A percentile compares a stretch with the other conserved stretches of the same genome.
Evolutionary conservation across 768 basidiomycete species (phyloP).

Genomic region (Leccinum pellstonianum): DNA sequence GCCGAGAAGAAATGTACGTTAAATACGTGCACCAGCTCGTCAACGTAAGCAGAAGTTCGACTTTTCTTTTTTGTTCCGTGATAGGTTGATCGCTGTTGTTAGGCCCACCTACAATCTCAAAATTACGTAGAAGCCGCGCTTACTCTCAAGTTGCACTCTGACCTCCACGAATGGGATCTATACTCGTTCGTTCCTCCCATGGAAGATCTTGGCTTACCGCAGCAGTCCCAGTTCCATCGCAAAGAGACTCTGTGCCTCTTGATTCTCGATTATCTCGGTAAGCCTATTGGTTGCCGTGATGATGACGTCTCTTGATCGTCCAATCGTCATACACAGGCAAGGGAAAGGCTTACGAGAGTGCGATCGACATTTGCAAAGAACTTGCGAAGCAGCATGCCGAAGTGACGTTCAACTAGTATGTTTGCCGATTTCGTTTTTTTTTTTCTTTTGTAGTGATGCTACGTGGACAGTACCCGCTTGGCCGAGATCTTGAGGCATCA

Average conservation of each 20-base stretch:
- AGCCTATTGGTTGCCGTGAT: slow-evolving; percentile 16
- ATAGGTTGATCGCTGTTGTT: slow-evolving; percentile 32
- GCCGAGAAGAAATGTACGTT: slow-evolving; percentile 90
- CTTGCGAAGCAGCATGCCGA: slow-evolving; percentile 84
- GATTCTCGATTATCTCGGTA: slow-evolving; percentile 91
- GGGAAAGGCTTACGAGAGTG: slow-evolving; percentile 90
- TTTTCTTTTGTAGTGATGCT: not conserved
- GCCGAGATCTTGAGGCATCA: slow-evolving; percentile 86
- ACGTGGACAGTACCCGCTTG: slow-evolving; percentile 59
- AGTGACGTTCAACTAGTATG: slow-evolving; percentile 89
- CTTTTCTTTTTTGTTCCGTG: not conserved
- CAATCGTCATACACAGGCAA: slow-evolving; percentile 42
- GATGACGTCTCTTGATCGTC: slow-evolving; percentile 5
- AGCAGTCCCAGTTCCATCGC: slow-evolving; percentile 90
- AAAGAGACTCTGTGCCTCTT: slow-evolving; percentile 88
- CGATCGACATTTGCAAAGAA: slow-evolving; percentile 91
- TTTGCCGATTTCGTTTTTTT: not conserved
- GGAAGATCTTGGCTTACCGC: slow-evolving; percentile 88
- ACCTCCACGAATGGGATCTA: slow-evolving; percentile 89
- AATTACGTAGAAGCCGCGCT: slow-evolving; percentile 93
- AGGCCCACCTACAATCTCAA: slow-evolving; percentile 88
- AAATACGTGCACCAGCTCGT: slow-evolving; percentile 96
- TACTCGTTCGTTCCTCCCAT: slow-evolving; percentile 79
- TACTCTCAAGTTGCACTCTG: slow-evolving; percentile 90
- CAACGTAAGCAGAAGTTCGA: too few relatives aligned